phyloP scores from a whole-genome alignment of 345 rosid genomes.

The Eucalyptus fibrosa region DNA sequence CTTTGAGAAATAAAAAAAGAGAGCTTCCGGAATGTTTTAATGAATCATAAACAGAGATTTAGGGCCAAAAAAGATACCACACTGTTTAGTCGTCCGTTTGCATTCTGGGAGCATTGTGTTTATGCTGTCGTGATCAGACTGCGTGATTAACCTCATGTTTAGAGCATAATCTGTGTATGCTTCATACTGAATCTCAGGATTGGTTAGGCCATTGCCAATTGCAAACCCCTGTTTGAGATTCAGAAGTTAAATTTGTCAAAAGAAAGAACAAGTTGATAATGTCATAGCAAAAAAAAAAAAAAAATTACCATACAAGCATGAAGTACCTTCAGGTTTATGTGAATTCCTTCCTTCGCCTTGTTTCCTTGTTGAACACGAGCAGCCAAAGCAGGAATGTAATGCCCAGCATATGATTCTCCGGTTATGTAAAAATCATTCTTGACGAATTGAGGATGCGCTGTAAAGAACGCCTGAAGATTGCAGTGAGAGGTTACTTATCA shows the following conservation, averaged over 20 bases:
- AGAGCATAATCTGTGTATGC: slow-evolving; percentile 73
- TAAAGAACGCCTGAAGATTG: slow-evolving; percentile 44
- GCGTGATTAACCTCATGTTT: slow-evolving; percentile 29
- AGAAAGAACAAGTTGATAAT: not conserved
- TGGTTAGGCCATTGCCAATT: slow-evolving; percentile 75
- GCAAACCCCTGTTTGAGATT: slow-evolving; percentile 58
- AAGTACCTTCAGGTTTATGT: slow-evolving; percentile 61
- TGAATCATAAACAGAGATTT: not conserved
- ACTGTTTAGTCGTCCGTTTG: slow-evolving; percentile 13
- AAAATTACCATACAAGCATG: not conserved
- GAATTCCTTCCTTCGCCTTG: slow-evolving; percentile 65
- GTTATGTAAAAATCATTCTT: slow-evolving; percentile 71
- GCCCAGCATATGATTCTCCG: slow-evolving; percentile 95
- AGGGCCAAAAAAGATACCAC: slow-evolving; percentile 26
- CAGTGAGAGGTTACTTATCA: not conserved
- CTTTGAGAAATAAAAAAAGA: not conserved
- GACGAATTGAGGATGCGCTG: slow-evolving; percentile 37
- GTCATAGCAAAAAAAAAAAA: not conserved
- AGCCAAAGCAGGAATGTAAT: slow-evolving; percentile 81
- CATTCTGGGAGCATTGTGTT: slow-evolving; percentile 28
- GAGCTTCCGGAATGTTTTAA: not conserved
- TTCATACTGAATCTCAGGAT: slow-evolving; percentile 63
- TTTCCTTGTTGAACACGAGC: slow-evolving; percentile 53
- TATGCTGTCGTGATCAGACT: slow-evolving; percentile 24
- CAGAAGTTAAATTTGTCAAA: not conserved